Evolutionary conservation across 805 yeast species (phyloP).

Genomic region (Candida nonsorbophila): DNA sequence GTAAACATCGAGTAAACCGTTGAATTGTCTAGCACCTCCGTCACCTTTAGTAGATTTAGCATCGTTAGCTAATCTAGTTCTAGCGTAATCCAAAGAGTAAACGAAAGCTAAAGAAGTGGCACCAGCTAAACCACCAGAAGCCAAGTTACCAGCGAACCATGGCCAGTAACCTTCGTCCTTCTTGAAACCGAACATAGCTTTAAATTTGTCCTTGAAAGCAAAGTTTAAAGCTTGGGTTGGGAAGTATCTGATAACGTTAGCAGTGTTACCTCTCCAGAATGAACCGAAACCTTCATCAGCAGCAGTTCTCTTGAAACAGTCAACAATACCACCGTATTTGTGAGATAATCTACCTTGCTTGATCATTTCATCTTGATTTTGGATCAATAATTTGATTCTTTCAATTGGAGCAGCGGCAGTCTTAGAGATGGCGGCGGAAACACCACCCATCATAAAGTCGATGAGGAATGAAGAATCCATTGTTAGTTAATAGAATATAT

Average conservation of each 20-base stretch:
- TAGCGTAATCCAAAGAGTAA: slow-evolving; percentile 96
- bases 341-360: slow-evolving; percentile 92
- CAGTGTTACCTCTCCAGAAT: slow-evolving; percentile 99
- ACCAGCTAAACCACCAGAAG: slow-evolving; percentile 99
- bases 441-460: slow-evolving; percentile 79
- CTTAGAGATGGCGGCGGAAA: slow-evolving; percentile 97
- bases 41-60: slow-evolving; percentile 83
- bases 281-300: slow-evolving; percentile 88
- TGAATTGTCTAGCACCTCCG: slow-evolving; percentile 91
- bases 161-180: slow-evolving; percentile 88
- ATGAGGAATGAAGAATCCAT: slow-evolving; percentile 11
- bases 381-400: slow-evolving; percentile 93
- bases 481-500: slow-evolving; percentile 5
- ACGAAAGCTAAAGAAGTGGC: slow-evolving; percentile 90
- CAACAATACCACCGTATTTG: slow-evolving; percentile 85
- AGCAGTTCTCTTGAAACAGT: slow-evolving; percentile 93
- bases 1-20: slow-evolving; percentile 95
- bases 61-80: slow-evolving; percentile 98
- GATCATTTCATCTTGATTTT: slow-evolving; percentile 97
- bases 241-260: slow-evolving; percentile 98
- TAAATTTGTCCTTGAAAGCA: slow-evolving; percentile 97
- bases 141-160: slow-evolving; percentile 98
- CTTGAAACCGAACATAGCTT: slow-evolving; percentile 94
- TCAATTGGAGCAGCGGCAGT: slow-evolving; percentile 98
- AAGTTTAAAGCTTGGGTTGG: slow-evolving; percentile 98